Conservation (phyloP, 495 filamentous ascomycete genomes). For the Xylaria sp. region DNA sequence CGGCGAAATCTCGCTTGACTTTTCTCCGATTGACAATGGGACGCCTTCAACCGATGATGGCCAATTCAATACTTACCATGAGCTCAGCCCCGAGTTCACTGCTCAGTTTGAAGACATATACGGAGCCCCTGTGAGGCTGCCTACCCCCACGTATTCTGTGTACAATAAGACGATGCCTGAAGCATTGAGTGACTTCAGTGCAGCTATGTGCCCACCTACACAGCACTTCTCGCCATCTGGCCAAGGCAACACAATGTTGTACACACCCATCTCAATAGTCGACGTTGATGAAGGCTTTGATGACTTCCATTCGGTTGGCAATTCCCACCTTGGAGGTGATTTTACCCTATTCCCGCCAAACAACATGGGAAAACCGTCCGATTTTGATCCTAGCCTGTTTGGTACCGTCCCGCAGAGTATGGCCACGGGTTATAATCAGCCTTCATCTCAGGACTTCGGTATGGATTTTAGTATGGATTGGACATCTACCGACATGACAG, state of each 20-base stretch:
- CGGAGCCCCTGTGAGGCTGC: conserved; percentile 53
- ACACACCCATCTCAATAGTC: conserved; percentile 62
- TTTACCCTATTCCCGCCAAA: conserved; percentile 54
- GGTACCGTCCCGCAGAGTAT: conserved; percentile 46
- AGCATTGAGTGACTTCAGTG: conserved; percentile 41
- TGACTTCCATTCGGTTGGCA: conserved; percentile 46
- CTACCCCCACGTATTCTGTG: conserved; percentile 45
- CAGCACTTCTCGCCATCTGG: conserved; percentile 67
- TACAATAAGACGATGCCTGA: conserved; percentile 50
- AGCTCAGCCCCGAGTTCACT: conserved; percentile 51
- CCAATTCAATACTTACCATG: conserved; percentile 52
- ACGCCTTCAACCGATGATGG: conserved; percentile 57
- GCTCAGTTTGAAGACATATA: conserved; percentile 65
- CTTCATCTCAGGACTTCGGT: conserved; percentile 51
- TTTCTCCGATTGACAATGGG: conserved; percentile 55
- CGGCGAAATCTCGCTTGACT: conserved; percentile 55
- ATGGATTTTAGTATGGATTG: conserved; percentile 50
- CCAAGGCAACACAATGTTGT: conserved; percentile 69
- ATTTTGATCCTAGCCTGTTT: conserved; percentile 45
- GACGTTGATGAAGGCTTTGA: conserved; percentile 58
- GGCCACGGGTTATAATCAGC: conserved; percentile 48
- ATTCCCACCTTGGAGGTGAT: conserved; percentile 48
- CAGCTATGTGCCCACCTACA: conserved; percentile 42
- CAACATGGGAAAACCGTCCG: conserved; percentile 35
- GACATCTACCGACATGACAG: conserved; percentile 45